These are phyloP conservation scores for Artomyces pyxidatus DNA, from an alignment of 768 basidiomycete genomes.

Conservation along the genomic window DNA sequence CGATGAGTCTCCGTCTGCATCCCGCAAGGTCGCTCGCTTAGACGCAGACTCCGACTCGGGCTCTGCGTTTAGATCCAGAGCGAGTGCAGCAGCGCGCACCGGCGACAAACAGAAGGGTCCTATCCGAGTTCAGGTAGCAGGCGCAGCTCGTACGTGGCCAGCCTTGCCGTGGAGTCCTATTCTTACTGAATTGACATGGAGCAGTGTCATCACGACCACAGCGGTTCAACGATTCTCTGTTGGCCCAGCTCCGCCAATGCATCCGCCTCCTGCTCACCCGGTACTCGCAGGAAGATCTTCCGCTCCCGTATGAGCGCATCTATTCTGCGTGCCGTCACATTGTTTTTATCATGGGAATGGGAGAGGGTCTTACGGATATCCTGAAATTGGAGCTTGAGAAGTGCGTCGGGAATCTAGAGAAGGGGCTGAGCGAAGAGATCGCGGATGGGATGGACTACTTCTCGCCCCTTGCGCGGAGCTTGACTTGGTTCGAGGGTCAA, in stretches of 20 bases:
- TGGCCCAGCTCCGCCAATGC: constrained; percentile 27
- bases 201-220: constrained; percentile 13
- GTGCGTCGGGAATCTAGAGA: constrained; percentile 35
- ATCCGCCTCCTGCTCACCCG: constrained; percentile 30
- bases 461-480: constrained; percentile 41
- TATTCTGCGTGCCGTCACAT: constrained; percentile 49
- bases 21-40: constrained; percentile 62
- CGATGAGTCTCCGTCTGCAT: constrained; percentile 41
- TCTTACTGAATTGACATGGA: no score
- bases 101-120: constrained; percentile 24
- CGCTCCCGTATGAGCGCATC: constrained; percentile 47
- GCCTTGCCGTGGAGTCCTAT: no score
- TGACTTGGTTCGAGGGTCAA: constrained; percentile 56
- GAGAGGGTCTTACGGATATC: constrained; percentile 49
- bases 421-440: constrained; percentile 25
- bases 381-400: constrained; percentile 55
- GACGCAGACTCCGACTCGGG: constrained; percentile 60
- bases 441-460: constrained; percentile 45
- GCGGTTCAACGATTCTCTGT: constrained; percentile 16
- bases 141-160: no score
- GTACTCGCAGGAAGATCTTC: constrained; percentile 26
- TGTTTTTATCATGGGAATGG: constrained; percentile 44
- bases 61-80: constrained; percentile 49
- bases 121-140: constrained; percentile 37
- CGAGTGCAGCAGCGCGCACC: constrained; percentile 12